Evolutionary conservation across 2,329 filamentous ascomycete genomes (phyloP), one percentile per base, ranked within the genome.

Genomic region (Claviceps digitariae): DNA sequence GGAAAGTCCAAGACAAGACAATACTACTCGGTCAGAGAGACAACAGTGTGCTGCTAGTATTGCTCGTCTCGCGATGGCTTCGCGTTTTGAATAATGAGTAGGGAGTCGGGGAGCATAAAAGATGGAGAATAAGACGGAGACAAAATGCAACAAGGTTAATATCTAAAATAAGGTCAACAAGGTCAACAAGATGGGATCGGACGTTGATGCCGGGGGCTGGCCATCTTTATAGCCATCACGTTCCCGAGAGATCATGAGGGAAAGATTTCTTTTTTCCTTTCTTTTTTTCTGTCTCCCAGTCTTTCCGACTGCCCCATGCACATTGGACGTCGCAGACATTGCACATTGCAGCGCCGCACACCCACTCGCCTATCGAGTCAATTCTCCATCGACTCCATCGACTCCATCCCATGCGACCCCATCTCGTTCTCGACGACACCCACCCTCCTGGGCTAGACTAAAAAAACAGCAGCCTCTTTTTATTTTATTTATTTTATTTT

Each of bases 171-270:
- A 34, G 23, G 38, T 2, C 10, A 43, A 29, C 20, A 25, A 40
- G 5, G 13, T 29, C 21, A 21, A 13, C 41, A 46, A 48, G 10
- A 31, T 9, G 17, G 29, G 34, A 4, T 10, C 27, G 34, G 38
- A 44, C 8, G 10, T 29, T 9, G 7, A 25, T 45, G 15, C 38
- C 38, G 38, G 52, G 52, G 27, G 23, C 13, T 45, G 46, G 38
- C 23, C 46, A 34, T 53, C 52, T 53, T 53, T 52, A 53, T 53
- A 53, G 52, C 36, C 46, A 12, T 38, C 8, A 15, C 34, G 10
- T 38, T 29, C 29, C 20, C 50, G 25, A 41, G 44, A 48, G 36
- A 47, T 48, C 25, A 52, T 48, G 45, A 23, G n/a, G 34, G n/a
- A 41, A 29, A 6, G 34, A 25, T 23, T 34, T 43, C 3, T 52